Evolutionary conservation across 1,284 basidiomycete genomes (phyloP).

Genomic region (Cystodermella granulosa): DNA sequence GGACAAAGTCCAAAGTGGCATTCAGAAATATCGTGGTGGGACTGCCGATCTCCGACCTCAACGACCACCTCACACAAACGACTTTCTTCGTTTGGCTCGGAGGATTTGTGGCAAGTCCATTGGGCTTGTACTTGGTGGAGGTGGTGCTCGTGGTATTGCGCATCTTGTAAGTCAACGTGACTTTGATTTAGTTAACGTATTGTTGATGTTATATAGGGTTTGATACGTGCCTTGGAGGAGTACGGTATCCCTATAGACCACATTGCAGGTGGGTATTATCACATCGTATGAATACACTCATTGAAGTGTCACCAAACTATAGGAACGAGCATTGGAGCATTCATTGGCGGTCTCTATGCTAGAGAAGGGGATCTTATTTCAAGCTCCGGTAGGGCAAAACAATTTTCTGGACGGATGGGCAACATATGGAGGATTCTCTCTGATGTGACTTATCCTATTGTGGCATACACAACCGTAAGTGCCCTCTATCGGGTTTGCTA

Average conservation of each 20-base stretch:
- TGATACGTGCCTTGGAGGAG: conserved; percentile 89
- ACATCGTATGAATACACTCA: background rate
- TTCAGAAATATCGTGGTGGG: conserved; percentile 79
- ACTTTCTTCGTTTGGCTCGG: conserved; percentile 89
- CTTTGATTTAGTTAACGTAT: background rate
- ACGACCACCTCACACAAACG: conserved; percentile 76
- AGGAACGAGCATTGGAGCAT: conserved; percentile 86
- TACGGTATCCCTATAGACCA: conserved; percentile 90
- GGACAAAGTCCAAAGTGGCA: conserved; percentile 83
- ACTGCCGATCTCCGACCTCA: conserved; percentile 67
- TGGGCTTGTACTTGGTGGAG: conserved; percentile 91
- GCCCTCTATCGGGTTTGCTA: conserved; percentile 17
- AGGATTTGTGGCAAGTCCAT: conserved; percentile 90
- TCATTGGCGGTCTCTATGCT: conserved; percentile 95
- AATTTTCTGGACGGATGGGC: conserved; percentile 87
- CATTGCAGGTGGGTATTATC: conserved; percentile 57
- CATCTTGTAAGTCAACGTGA: conserved; percentile 63
- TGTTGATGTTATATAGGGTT: conserved; percentile 51
- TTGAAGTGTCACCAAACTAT: conserved; percentile 5
- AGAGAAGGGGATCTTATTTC: conserved; percentile 88
- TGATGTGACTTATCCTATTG: conserved; percentile 94
- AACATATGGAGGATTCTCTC: conserved; percentile 93
- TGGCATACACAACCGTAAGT: conserved; percentile 92
- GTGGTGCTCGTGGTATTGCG: conserved; percentile 90
- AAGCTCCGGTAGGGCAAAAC: conserved; percentile 81